Percentiles rank a stretch among this genome's conserved stretches.
Conservation (phyloP, 768 basidiomycete species). For the Flagelloscypha sp. region DNA sequence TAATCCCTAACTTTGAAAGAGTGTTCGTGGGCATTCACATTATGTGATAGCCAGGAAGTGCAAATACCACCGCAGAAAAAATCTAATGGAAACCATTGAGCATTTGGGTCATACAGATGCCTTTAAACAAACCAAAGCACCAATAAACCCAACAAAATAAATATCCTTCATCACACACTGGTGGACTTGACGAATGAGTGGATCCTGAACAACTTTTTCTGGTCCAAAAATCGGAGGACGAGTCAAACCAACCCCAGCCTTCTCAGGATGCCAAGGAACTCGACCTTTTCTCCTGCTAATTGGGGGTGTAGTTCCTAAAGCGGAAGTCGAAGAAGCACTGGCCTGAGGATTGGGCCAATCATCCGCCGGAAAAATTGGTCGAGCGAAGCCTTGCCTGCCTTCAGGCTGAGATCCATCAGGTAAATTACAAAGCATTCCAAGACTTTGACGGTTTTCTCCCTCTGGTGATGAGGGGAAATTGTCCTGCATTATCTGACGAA, state of each 20-base stretch:
- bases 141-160: constrained; percentile 15
- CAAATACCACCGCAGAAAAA: constrained; percentile 16
- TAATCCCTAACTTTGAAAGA: neutral
- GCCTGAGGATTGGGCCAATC: too few relatives aligned
- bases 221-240: constrained; percentile 33
- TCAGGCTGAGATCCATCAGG: too few relatives aligned
- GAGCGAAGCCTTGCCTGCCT: too few relatives aligned
- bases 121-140: constrained; percentile 14
- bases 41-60: constrained; percentile 12
- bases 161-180: constrained; percentile 22
- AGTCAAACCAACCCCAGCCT: constrained; percentile 9
- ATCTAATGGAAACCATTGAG: constrained; percentile 6
- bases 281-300: too few relatives aligned
- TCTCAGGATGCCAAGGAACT: too few relatives aligned
- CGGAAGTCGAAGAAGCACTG: too few relatives aligned
- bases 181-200: constrained; percentile 26
- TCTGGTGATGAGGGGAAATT: constrained; percentile 4
- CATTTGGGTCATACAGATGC: neutral
- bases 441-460: too few relatives aligned
- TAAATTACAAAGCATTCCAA: too few relatives aligned
- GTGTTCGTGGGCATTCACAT: neutral
- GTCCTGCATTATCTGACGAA: constrained; percentile 8
- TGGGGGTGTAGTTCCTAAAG: too few relatives aligned
- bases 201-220: constrained; percentile 28
- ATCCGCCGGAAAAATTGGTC: too few relatives aligned